These are phyloP conservation scores for Geranomyces michiganensis DNA, from an alignment of 192 early-diverging fungal species.

Conservation along the genomic window DNA sequence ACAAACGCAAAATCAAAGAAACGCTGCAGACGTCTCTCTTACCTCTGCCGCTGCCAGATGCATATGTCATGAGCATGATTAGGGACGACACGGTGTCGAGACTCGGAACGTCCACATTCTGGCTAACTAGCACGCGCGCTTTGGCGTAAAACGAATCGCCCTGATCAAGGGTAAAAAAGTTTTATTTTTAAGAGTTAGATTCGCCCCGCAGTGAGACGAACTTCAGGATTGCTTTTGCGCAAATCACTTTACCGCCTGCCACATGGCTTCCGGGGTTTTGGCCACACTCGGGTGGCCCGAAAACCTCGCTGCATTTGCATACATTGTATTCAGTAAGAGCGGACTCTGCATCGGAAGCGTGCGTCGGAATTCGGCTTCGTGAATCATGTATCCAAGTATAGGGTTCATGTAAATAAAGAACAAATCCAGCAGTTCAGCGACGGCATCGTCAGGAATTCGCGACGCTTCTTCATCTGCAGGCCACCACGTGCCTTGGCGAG, in stretches of 20 bases:
- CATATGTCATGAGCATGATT: conserved; percentile 38
- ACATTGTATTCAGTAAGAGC: conserved; percentile 48
- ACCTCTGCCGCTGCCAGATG: conserved; percentile 39
- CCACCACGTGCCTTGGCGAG: background rate
- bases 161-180: background rate
- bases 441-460: conserved; percentile 18
- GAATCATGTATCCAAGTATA: conserved; percentile 21
- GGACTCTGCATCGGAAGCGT: conserved; percentile 33
- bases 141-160: conserved; percentile 46
- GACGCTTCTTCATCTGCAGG: background rate
- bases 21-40: conserved; percentile 4
- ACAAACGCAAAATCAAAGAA: too few species aligned
- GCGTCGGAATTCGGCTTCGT: conserved; percentile 30
- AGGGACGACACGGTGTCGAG: conserved; percentile 37
- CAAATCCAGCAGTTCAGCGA: conserved; percentile 33
- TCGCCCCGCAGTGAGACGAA: conserved; percentile 20
- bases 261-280: conserved; percentile 19
- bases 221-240: background rate
- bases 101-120: conserved; percentile 43
- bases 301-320: conserved; percentile 45
- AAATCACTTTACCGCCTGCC: conserved; percentile 9
- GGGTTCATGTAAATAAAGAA: conserved; percentile 38
- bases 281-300: conserved; percentile 36
- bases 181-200: too few species aligned
- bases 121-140: conserved; percentile 43